These are phyloP conservation scores for Colletotrichum sp. DNA, from an alignment of 2,329 filamentous ascomycete species.

Conservation along the genomic window DNA sequence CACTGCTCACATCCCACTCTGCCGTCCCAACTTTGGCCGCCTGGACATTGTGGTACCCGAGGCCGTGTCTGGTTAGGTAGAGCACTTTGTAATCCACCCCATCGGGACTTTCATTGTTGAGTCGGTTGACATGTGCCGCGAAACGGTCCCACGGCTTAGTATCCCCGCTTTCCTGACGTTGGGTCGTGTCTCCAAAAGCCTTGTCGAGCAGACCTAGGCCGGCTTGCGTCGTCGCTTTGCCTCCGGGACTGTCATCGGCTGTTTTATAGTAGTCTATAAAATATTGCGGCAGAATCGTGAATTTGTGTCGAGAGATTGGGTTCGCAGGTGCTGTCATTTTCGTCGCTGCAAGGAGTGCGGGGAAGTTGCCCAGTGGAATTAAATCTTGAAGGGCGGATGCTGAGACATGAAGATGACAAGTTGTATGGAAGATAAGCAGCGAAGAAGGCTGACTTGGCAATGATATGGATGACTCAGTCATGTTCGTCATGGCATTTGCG, in stretches of 20 bases:
- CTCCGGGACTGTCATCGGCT: slow-evolving; percentile 28
- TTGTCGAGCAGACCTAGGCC: slow-evolving; percentile 60
- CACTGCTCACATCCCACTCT: slow-evolving; percentile 54
- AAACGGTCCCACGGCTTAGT: slow-evolving; percentile 60
- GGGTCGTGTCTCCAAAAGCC: slow-evolving; percentile 37
- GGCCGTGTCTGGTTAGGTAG: slow-evolving; percentile 61
- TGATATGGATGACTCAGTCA: background rate
- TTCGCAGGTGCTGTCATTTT: background rate
- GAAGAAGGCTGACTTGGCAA: background rate
- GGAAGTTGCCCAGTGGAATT: background rate
- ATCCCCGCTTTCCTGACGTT: slow-evolving; percentile 14
- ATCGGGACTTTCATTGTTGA: slow-evolving; percentile 47
- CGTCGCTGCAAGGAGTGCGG: background rate
- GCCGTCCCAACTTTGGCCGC: slow-evolving; percentile 61
- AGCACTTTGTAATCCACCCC: slow-evolving; percentile 60
- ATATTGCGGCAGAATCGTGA: slow-evolving; percentile 3
- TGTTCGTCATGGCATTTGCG: background rate
- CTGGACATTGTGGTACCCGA: slow-evolving; percentile 55
- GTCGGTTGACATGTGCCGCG: slow-evolving; percentile 46
- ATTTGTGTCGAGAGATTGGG: background rate
- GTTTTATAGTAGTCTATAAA: background rate
- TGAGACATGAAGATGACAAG: background rate
- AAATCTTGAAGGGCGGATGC: background rate
- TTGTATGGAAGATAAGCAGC: background rate
- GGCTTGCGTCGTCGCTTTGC: slow-evolving; percentile 43